Conservation (phyloP, 2,329 filamentous ascomycete genomes). For the Alternaria novae-zelandiae region DNA sequence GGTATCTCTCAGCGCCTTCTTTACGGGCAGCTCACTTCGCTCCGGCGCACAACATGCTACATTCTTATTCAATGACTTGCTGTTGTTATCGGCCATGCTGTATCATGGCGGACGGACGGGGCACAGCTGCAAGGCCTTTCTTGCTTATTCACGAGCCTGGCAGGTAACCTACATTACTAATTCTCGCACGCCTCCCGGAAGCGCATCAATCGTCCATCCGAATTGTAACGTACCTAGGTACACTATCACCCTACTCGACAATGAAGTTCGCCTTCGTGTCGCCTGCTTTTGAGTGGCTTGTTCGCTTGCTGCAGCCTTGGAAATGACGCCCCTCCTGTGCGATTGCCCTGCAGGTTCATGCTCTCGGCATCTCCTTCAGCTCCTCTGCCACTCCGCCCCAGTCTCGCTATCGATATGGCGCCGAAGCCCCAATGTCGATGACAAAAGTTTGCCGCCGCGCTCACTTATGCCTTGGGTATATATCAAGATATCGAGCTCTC, state of each 20-base stretch:
- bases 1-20: background rate
- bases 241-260: conserved; percentile 7
- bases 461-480: background rate
- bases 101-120: background rate
- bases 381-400: conserved; percentile 5
- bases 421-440: conserved; percentile 4
- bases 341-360: conserved; percentile 6
- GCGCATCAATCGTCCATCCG: conserved; percentile 7
- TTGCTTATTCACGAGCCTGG: conserved; percentile 16
- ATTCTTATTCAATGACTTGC: background rate
- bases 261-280: conserved; percentile 4
- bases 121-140: background rate
- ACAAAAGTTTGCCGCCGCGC: conserved; percentile 7
- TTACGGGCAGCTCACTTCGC: background rate
- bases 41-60: background rate
- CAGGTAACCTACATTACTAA: conserved; percentile 16
- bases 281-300: background rate
- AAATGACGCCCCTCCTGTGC: conserved; percentile 1
- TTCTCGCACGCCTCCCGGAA: conserved; percentile 7
- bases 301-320: conserved; percentile 12
- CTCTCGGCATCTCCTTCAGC: conserved; percentile 8
- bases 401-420: conserved; percentile 2
- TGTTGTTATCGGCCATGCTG: background rate
- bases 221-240: background rate
- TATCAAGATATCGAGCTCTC: background rate